phyloP scores from a whole-genome alignment of 768 basidiomycete genomes.

The Fibroporia radiculosa region DNA sequence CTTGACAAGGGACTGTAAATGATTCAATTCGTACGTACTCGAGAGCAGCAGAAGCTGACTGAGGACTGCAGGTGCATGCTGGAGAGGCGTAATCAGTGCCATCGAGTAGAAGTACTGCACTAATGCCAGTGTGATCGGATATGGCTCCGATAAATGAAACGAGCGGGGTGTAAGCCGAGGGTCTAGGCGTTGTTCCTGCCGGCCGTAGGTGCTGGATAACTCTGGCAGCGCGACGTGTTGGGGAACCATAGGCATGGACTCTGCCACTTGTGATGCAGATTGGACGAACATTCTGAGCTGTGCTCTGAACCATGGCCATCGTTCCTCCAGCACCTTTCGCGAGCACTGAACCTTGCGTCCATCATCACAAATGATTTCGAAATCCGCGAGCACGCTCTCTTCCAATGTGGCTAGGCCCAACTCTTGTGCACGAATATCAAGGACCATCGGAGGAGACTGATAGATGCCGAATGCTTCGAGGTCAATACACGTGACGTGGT shows the following conservation, averaged over 20 bases:
- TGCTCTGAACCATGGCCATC: constrained; percentile 94
- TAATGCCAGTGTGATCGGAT: constrained; percentile 80
- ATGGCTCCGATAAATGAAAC: constrained; percentile 81
- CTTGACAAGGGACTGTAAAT: constrained; percentile 75
- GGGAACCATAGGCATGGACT: constrained; percentile 49
- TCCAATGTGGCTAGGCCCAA: constrained; percentile 80
- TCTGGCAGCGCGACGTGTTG: constrained; percentile 61
- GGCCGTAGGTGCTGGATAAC: constrained; percentile 41
- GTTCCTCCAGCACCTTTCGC: constrained; percentile 73
- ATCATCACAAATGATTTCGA: constrained; percentile 90
- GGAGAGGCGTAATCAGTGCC: constrained; percentile 80
- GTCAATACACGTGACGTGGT: constrained; percentile 85
- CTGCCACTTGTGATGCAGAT: constrained; percentile 47
- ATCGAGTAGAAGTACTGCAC: constrained; percentile 92
- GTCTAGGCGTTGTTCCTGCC: constrained; percentile 52
- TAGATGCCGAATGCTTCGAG: constrained; percentile 96
- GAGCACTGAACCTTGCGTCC: constrained; percentile 78
- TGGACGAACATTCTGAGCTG: constrained; percentile 54
- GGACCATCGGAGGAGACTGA: constrained; percentile 64
- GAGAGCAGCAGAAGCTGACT: constrained; percentile 80
- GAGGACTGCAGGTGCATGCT: constrained; percentile 85
- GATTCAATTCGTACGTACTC: constrained; percentile 71
- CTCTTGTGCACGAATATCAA: constrained; percentile 71
- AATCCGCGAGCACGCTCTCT: constrained; percentile 77
- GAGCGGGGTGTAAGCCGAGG: constrained; percentile 75